phyloP scores from a whole-genome alignment of 2,329 filamentous ascomycete species.

The Aspergillus sp. region DNA sequence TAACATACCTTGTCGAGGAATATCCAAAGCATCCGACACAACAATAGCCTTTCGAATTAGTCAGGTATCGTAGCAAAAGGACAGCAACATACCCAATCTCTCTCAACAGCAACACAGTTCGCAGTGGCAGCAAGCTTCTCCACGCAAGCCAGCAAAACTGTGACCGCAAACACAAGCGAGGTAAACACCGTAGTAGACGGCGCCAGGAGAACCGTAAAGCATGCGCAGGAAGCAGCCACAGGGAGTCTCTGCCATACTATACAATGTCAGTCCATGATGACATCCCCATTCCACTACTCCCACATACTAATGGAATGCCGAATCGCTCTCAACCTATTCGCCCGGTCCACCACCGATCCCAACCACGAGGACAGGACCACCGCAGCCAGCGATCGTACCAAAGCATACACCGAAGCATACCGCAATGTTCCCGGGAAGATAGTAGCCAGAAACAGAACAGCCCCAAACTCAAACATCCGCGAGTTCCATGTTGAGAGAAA shows the following conservation, averaged over 20 bases:
- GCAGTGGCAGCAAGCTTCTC: slow-evolving; percentile 68
- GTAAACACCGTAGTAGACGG: slow-evolving; percentile 9
- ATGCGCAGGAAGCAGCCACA: slow-evolving; percentile 52
- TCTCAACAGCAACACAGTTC: slow-evolving; percentile 69
- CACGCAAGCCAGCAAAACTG: slow-evolving; percentile 62
- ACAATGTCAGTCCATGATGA: neutral
- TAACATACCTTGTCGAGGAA: slow-evolving; percentile 46
- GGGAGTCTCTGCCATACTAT: slow-evolving; percentile 40
- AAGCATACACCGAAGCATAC: slow-evolving; percentile 69
- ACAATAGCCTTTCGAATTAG: slow-evolving; percentile 31
- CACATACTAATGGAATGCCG: slow-evolving; percentile 51
- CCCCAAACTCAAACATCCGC: slow-evolving; percentile 64
- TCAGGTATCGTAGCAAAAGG: neutral
- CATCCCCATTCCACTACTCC: neutral
- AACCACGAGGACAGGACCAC: slow-evolving; percentile 61
- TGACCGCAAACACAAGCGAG: slow-evolving; percentile 33
- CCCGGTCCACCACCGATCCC: slow-evolving; percentile 61
- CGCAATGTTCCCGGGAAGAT: slow-evolving; percentile 63
- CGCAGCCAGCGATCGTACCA: slow-evolving; percentile 60
- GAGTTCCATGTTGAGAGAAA: slow-evolving; percentile 67
- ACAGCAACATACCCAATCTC: slow-evolving; percentile 60
- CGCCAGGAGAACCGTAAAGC: slow-evolving; percentile 45
- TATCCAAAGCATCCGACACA: slow-evolving; percentile 33
- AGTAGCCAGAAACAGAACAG: slow-evolving; percentile 60
- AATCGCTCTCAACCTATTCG: slow-evolving; percentile 54